Conservation (phyloP, 1,284 basidiomycete species). For the Papiliotrema nemorosa region DNA sequence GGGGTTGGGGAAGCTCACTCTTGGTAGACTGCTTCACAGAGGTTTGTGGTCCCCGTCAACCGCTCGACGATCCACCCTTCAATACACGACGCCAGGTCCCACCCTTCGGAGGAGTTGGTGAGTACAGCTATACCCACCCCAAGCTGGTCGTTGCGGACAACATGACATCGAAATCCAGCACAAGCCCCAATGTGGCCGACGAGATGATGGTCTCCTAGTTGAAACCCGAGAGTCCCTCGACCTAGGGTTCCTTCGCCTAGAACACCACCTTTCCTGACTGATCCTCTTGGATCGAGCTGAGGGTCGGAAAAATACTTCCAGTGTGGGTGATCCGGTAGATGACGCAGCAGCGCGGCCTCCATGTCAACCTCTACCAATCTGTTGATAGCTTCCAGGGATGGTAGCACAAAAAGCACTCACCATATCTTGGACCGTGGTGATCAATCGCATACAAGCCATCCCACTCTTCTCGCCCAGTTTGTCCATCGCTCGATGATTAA, state of each 20-base stretch:
- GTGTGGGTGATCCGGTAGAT: neutral
- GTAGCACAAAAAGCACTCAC: neutral
- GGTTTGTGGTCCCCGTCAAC: neutral
- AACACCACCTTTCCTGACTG: neutral
- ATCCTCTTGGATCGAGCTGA: neutral
- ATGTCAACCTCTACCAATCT: neutral
- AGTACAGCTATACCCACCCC: neutral
- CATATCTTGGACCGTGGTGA: slow-evolving; percentile 4
- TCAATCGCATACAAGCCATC: slow-evolving; percentile 1
- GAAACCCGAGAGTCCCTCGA: neutral
- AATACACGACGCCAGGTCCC: neutral
- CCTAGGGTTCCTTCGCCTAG: neutral
- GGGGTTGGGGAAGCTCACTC: neutral
- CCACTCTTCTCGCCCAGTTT: neutral
- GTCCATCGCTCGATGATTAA: too few species aligned
- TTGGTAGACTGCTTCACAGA: neutral
- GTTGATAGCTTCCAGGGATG: neutral
- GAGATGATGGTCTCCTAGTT: neutral
- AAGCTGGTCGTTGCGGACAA: neutral
- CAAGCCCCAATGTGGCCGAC: neutral
- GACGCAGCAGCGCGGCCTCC: neutral
- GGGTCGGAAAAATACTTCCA: neutral
- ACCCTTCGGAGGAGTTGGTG: slow-evolving; percentile 6
- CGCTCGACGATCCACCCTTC: slow-evolving; percentile 2
- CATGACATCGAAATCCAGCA: slow-evolving; percentile 4